phyloP scores from a whole-genome alignment of 2,329 filamentous ascomycete genomes.

The Ascochyta clinopodiicola region DNA sequence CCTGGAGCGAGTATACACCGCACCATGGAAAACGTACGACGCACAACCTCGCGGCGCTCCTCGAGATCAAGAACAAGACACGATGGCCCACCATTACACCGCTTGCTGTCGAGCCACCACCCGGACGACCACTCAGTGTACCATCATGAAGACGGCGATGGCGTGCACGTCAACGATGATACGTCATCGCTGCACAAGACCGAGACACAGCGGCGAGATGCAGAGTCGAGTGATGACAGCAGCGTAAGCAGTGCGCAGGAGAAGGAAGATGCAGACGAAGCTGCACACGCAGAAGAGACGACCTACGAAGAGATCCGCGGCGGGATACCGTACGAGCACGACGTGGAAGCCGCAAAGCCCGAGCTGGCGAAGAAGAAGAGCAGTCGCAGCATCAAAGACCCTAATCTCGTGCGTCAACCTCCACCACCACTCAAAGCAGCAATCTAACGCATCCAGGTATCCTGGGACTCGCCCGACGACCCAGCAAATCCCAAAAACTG shows the following conservation, averaged over 20 bases:
- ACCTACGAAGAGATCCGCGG: slow-evolving; percentile 37
- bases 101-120: slow-evolving; percentile 39
- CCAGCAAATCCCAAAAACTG: slow-evolving; percentile 57
- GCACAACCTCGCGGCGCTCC: slow-evolving; percentile 8
- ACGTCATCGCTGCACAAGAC: slow-evolving; percentile 32
- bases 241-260: slow-evolving; percentile 18
- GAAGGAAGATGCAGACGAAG: slow-evolving; percentile 15
- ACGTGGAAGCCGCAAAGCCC: slow-evolving; percentile 33
- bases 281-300: slow-evolving; percentile 15
- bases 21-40: slow-evolving; percentile 6
- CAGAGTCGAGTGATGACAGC: slow-evolving; percentile 18
- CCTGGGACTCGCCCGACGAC: slow-evolving; percentile 56
- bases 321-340: slow-evolving; percentile 39
- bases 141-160: slow-evolving; percentile 41
- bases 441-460: slow-evolving; percentile 38
- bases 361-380: slow-evolving; percentile 38
- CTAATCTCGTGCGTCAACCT: slow-evolving; percentile 36
- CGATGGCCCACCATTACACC: slow-evolving; percentile 32
- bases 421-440: no score
- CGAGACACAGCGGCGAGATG: slow-evolving; percentile 33
- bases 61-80: slow-evolving; percentile 35
- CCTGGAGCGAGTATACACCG: background rate
- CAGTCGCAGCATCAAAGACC: slow-evolving; percentile 36
- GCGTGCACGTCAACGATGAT: slow-evolving; percentile 28
- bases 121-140: slow-evolving; percentile 47